Conservation (phyloP, 768 basidiomycete species). For the Sporobolomyces pararoseus region DNA sequence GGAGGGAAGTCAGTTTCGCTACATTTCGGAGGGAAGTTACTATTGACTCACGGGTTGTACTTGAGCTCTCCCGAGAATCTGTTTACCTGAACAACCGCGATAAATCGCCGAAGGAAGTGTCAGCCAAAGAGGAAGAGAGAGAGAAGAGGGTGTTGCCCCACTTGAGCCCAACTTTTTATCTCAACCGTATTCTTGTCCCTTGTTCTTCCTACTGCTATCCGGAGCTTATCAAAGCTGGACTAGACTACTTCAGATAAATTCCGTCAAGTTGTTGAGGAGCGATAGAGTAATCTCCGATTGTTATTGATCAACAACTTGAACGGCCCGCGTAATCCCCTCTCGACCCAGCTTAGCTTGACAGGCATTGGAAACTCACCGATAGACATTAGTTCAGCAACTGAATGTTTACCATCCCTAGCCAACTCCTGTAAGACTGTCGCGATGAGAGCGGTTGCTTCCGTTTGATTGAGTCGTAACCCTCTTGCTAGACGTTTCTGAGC, state of each 20-base stretch:
- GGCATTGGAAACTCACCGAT: constrained; percentile 24
- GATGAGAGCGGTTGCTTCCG: constrained; percentile 85
- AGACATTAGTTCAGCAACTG: constrained; percentile 88
- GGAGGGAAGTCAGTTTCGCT: neutral
- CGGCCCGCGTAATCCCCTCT: no score
- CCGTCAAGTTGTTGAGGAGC: no score
- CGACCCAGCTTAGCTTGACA: no score
- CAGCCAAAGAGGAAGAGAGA: neutral
- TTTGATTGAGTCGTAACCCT: constrained; percentile 78
- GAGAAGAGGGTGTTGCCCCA: no score
- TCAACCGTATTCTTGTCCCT: no score
- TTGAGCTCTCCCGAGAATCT: constrained; percentile 78
- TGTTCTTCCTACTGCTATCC: no score
- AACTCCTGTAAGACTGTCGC: constrained; percentile 87
- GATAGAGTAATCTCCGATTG: no score
- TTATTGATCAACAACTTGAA: no score
- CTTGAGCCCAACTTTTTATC: no score
- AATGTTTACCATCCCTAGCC: constrained; percentile 82
- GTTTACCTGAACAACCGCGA: constrained; percentile 69
- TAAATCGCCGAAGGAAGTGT: neutral
- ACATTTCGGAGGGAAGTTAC: neutral
- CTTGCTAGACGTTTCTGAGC: constrained; percentile 93
- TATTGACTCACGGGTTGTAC: constrained; percentile 59
- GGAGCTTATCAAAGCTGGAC: neutral
- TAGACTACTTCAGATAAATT: neutral